Percentiles rank a stretch among this genome's conserved stretches.
Evolutionary conservation across 2,329 filamentous ascomycete genomes (phyloP).

Genomic region (Aspergillus hiratsukae): DNA sequence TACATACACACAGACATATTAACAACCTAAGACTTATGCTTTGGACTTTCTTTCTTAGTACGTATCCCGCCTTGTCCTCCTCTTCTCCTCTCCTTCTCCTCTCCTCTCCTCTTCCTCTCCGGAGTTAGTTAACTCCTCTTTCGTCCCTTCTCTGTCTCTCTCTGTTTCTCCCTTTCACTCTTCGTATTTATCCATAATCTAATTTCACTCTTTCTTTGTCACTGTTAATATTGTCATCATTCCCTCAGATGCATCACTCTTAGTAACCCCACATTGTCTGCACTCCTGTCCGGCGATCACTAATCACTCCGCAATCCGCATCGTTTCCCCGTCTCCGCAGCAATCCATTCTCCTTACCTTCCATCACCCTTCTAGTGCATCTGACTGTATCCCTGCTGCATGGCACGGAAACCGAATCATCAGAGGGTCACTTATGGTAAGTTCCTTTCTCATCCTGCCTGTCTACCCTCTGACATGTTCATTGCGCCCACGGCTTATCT

Average conservation of each 20-base stretch:
- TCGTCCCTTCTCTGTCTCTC: background rate
- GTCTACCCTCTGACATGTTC: background rate
- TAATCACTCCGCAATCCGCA: slow-evolving; percentile 10
- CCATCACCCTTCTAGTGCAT: slow-evolving; percentile 8
- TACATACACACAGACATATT: too few relatives aligned
- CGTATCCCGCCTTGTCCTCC: slow-evolving; percentile 7
- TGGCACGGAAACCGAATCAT: slow-evolving; percentile 66
- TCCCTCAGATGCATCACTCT: background rate
- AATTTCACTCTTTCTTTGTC: background rate
- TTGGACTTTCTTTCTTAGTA: background rate
- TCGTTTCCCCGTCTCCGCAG: slow-evolving; percentile 12
- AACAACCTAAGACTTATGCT: too few relatives aligned
- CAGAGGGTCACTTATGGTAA: slow-evolving; percentile 65
- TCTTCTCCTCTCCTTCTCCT: background rate
- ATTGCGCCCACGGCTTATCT: background rate
- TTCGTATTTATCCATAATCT: background rate
- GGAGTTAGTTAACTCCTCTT: background rate
- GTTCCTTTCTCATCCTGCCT: slow-evolving; percentile 20
- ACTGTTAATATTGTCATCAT: slow-evolving; percentile 2
- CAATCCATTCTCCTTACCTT: slow-evolving; percentile 14
- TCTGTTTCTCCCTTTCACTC: background rate
- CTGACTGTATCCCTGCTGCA: slow-evolving; percentile 31
- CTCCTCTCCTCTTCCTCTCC: background rate
- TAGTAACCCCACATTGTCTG: slow-evolving; percentile 4
- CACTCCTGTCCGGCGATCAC: slow-evolving; percentile 1